Percentiles rank a stretch among this genome's conserved stretches.
Evolutionary conservation across 2,329 filamentous ascomycete genomes (phyloP).

Genomic region (Cercospora sojina): DNA sequence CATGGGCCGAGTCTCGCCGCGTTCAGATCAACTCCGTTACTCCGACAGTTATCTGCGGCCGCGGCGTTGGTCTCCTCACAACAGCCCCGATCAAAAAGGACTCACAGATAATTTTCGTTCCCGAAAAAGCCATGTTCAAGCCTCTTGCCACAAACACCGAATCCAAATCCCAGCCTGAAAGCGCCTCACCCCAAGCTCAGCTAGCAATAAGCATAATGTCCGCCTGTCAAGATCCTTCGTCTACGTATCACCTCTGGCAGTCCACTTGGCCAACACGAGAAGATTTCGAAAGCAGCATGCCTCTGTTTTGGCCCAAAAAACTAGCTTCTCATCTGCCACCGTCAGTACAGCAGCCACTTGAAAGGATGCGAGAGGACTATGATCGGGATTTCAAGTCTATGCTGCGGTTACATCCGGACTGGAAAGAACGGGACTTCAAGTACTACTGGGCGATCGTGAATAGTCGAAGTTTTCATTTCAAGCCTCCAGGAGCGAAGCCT

Average conservation of each 20-base stretch:
- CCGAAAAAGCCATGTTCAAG: conserved; percentile 62
- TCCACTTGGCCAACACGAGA: conserved; percentile 58
- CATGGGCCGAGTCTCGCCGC: conserved; percentile 66
- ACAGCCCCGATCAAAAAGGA: conserved; percentile 62
- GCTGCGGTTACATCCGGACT: not conserved
- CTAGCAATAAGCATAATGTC: conserved; percentile 54
- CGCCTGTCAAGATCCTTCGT: conserved; percentile 16
- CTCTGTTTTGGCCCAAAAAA: conserved; percentile 53
- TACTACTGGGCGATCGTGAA: conserved; percentile 63
- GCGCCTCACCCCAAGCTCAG: conserved; percentile 58
- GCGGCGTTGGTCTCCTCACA: conserved; percentile 77
- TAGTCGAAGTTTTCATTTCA: conserved; percentile 61
- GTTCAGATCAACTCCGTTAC: conserved; percentile 66
- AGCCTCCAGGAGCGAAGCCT: conserved; percentile 46
- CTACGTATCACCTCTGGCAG: conserved; percentile 26
- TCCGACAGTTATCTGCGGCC: conserved; percentile 65
- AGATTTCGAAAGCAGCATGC: conserved; percentile 61
- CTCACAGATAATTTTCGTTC: conserved; percentile 65
- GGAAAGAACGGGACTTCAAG: conserved; percentile 45
- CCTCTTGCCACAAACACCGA: conserved; percentile 38
- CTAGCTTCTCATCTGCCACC: conserved; percentile 45
- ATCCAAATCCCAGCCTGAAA: not conserved
- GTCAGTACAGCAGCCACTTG: conserved; percentile 36
- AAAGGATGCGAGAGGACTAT: conserved; percentile 35
- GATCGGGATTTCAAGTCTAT: conserved; percentile 25